Conservation (phyloP, 495 filamentous ascomycete genomes). For the Tuber borchii region DNA sequence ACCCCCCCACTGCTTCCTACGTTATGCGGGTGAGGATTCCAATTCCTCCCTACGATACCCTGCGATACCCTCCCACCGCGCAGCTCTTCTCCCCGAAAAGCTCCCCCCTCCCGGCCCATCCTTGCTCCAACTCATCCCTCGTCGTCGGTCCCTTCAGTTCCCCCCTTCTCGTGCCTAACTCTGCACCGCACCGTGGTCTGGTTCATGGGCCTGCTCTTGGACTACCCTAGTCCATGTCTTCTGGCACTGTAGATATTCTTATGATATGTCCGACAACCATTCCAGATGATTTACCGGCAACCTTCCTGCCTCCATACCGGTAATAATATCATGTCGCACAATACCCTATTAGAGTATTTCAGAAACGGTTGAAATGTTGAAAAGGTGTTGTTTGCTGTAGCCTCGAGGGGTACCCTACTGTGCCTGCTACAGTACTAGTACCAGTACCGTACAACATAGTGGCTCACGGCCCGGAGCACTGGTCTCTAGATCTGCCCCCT, state of each 20-base stretch:
- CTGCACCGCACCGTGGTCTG: slow-evolving; percentile 24
- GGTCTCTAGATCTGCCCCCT: background rate
- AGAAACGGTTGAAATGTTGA: background rate
- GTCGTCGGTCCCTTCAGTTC: background rate
- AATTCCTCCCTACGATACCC: too few relatives aligned
- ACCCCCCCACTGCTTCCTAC: slow-evolving; percentile 15
- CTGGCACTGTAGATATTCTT: background rate
- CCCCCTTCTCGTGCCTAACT: background rate
- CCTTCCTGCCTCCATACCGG: background rate
- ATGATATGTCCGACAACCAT: background rate
- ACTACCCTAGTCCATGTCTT: background rate
- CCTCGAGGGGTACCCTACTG: background rate
- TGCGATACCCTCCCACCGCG: too few relatives aligned
- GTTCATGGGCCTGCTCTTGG: slow-evolving; percentile 16
- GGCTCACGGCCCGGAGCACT: background rate
- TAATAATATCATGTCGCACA: background rate
- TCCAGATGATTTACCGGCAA: background rate
- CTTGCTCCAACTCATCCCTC: slow-evolving; percentile 19
- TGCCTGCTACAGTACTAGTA: background rate
- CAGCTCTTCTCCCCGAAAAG: background rate
- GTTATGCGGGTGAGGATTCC: background rate
- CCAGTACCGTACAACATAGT: background rate
- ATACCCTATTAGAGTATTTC: background rate
- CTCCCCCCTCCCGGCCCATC: background rate
- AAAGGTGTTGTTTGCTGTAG: background rate